Evolutionary conservation across 306 rosid genomes (phyloP), one percentile per base, ranked within the genome.

Genomic region (Nissolia schottii): DNA sequence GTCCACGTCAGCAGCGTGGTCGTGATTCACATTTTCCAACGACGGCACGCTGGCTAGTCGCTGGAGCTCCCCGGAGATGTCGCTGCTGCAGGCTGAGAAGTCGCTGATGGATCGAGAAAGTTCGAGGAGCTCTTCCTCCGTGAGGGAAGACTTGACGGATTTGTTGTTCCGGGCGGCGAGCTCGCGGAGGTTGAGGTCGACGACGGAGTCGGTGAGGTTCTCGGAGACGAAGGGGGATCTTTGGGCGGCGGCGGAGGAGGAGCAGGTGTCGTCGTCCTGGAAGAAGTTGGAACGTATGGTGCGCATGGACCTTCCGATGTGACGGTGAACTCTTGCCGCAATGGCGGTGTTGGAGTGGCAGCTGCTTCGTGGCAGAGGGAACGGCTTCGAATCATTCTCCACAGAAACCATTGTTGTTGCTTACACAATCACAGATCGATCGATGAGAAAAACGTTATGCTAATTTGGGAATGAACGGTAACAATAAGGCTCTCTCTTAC

Each of bases 41-140:
- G 84, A 73, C 9, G 92, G 90, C 38, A 81, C 41, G 6, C 61
- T 41, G 8, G 97, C 97, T 10, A 92, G 92, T 23, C 92, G 79
- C 63, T 86, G 96, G 23, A 92, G 76, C 69, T 92, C 97, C 0
- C 96, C 94, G 5, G 96, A 92, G 45, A 92, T 85, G 22, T 92
- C 97, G 65, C 97, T 92, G 70, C 97, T 92, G 20, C 88, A 89
- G 23, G 84, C 93, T 0, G 97, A 89, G 75, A 86, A 84, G 62
- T 92, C 96, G 38, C 94, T 87, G 77, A 84, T 78, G 51, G 94
- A 85, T 9, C 85, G 90, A 41, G 97, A 92, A 25, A 89, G 70
- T 62, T 89, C 92, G 22, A 87, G 85, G 16, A 82, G 80, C 25
- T 92, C 88, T 74, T 86, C 91, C 15, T 67, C 77, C 3, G 79